Base-by-base conservation (phyloP, 2,329 filamentous ascomycete species). In the Talaromyces atroroseus region DNA sequence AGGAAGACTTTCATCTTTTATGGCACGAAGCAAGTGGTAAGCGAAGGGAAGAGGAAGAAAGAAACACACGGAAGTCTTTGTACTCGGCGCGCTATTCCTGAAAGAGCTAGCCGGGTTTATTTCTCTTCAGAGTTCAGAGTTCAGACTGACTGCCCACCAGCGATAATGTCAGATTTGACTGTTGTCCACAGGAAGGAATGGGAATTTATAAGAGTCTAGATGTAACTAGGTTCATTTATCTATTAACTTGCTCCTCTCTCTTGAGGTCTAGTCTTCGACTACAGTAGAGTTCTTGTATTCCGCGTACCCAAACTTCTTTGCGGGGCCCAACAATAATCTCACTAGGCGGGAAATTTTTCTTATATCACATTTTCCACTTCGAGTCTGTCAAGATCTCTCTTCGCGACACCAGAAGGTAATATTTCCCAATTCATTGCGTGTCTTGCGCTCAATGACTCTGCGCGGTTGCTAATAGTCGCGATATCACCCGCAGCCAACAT, bases 1-100 rank as follows among this genome's bases (percentile, higher is more conserved):
- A 96, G 80, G 65, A 91, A 84, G 55, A 96, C 71, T 66, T 79
- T 80, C 82, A 87, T 83, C 45, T 44, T 58, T 50, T 5, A 44
- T 18, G 10, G 4, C 6, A 12, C 5, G 6, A 2, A 5, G 29
- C 29, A 32, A 8, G 4, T 32, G 24, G 24, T 26, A 3, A n/a
- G n/a, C n/a, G n/a, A n/a, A n/a, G 26, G 8, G 26, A 32, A 32
- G 29, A 32, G 29, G 29, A 32, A 2, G 4, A 29, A 29, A 29
- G 26, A 29, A 29, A 8, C 5, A 29, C 26, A 8, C n/a, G 8
- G 29, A 32, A 32, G 29, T 32, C 24, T 32, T 29, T 4, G 26
- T 29, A 36, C 24, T 4, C 24, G 26, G 11, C 26, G 32, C 32
- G 32, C 32, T 36, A 36, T 14, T 36, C 32, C 32, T 3, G 32